Percentiles rank a stretch among this genome's conserved stretches.
phyloP scores from a whole-genome alignment of 345 rosid genomes.

The Iberis pinnata region DNA sequence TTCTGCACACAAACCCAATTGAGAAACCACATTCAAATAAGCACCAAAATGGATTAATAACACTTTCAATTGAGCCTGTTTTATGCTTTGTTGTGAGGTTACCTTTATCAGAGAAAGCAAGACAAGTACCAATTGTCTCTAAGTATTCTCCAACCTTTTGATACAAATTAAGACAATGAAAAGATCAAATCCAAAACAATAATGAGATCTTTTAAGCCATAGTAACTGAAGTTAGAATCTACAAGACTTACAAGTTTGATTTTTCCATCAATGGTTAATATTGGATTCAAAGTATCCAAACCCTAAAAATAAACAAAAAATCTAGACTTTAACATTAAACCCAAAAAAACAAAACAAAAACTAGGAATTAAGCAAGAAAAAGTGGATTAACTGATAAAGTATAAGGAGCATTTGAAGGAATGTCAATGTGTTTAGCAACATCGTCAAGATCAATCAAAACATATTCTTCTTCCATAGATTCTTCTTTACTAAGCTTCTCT shows the following conservation, averaged over 20 bases:
- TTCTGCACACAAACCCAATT: not conserved
- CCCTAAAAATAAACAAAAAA: slow-evolving; percentile 32
- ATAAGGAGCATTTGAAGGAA: slow-evolving; percentile 45
- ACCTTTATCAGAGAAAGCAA: slow-evolving; percentile 28
- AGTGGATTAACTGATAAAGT: slow-evolving; percentile 36
- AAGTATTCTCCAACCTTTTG: slow-evolving; percentile 49
- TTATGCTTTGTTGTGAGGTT: not conserved
- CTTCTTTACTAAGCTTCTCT: slow-evolving; percentile 10
- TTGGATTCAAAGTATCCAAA: slow-evolving; percentile 51
- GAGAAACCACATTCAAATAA: not conserved
- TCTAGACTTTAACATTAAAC: not conserved
- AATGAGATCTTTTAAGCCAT: not conserved
- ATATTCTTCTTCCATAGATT: slow-evolving; percentile 33
- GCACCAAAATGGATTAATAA: not conserved
- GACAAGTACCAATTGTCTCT: slow-evolving; percentile 56
- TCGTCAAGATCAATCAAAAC: slow-evolving; percentile 52
- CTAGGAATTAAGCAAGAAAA: no score
- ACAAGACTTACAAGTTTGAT: slow-evolving; percentile 41
- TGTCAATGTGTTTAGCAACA: slow-evolving; percentile 40
- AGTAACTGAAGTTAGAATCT: not conserved
- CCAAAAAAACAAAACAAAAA: not conserved
- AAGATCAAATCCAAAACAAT: not conserved
- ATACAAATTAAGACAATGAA: not conserved
- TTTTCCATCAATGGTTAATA: slow-evolving; percentile 44
- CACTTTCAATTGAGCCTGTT: not conserved